These are phyloP conservation scores for Penicillium psychrosexuale DNA, from an alignment of 2,329 filamentous ascomycete species.

Conservation along the genomic window DNA sequence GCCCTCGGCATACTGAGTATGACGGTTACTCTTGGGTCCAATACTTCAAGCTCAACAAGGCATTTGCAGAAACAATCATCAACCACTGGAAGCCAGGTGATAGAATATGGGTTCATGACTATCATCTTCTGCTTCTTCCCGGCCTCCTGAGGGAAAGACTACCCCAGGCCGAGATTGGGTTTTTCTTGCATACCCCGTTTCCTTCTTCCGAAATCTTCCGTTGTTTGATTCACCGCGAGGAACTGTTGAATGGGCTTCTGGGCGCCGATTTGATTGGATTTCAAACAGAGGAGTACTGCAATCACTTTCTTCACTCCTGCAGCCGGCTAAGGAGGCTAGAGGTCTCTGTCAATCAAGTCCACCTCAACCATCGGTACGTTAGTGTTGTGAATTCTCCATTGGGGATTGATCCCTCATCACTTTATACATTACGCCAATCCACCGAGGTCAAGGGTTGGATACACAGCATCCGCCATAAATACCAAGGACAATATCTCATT, in stretches of 20 bases:
- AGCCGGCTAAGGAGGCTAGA: slow-evolving; percentile 82
- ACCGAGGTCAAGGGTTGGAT: slow-evolving; percentile 75
- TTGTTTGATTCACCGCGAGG: slow-evolving; percentile 76
- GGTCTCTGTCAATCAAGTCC: slow-evolving; percentile 77
- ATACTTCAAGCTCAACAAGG: slow-evolving; percentile 87
- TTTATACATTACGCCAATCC: slow-evolving; percentile 66
- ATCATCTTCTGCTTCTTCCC: slow-evolving; percentile 85
- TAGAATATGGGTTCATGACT: slow-evolving; percentile 91
- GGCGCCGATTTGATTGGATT: slow-evolving; percentile 89
- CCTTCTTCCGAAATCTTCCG: slow-evolving; percentile 94
- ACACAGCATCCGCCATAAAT: slow-evolving; percentile 71
- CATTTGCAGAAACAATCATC: slow-evolving; percentile 83
- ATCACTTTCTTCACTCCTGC: slow-evolving; percentile 92
- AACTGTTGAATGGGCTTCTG: slow-evolving; percentile 85
- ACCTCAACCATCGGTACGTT: slow-evolving; percentile 84
- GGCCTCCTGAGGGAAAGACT: slow-evolving; percentile 76
- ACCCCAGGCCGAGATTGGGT: slow-evolving; percentile 88
- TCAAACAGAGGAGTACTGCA: slow-evolving; percentile 86
- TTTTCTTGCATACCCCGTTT: slow-evolving; percentile 92
- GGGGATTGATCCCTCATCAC: slow-evolving; percentile 75
- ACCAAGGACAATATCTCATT: slow-evolving; percentile 82
- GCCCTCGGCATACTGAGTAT: slow-evolving; percentile 94
- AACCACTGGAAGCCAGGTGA: slow-evolving; percentile 89
- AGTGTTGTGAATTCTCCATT: slow-evolving; percentile 79
- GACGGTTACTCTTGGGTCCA: slow-evolving; percentile 94